Evolutionary conservation across 179 eudicot genomes (phyloP).

Genomic region (Vitellaria paradoxa): DNA sequence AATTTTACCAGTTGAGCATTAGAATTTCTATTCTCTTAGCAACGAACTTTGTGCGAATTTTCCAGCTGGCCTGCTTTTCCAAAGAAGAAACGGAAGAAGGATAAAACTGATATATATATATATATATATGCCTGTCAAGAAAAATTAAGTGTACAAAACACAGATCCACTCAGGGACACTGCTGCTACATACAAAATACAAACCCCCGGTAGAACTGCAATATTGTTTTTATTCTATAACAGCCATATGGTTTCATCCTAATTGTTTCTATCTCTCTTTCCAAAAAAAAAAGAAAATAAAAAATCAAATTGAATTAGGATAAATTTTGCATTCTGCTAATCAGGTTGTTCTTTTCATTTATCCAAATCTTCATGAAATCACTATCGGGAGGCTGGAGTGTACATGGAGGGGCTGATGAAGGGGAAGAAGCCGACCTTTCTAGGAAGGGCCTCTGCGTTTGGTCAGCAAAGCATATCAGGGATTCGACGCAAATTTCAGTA

Average conservation of each 20-base stretch:
- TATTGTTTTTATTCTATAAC: not conserved
- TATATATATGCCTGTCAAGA: not conserved
- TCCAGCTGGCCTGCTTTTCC: no score
- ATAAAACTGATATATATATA: no score
- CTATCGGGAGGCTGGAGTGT: conserved; percentile 33
- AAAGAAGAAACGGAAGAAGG: no score
- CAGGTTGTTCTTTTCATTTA: conserved; percentile 37
- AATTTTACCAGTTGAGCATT: no score
- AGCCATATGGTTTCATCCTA: not conserved
- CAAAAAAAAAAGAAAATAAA: not conserved
- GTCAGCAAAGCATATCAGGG: conserved; percentile 75
- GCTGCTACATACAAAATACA: not conserved
- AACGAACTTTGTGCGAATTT: no score
- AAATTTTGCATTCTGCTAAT: conserved; percentile 22
- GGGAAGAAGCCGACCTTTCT: conserved; percentile 53
- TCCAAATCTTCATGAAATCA: conserved; percentile 36
- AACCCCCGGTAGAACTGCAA: not conserved
- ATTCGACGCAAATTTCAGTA: conserved; percentile 58
- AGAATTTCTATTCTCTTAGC: no score
- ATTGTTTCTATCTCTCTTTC: not conserved
- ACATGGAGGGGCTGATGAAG: conserved; percentile 65
- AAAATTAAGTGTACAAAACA: not conserved
- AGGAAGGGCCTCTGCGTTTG: conserved; percentile 56
- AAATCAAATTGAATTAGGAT: not conserved
- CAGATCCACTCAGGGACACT: conserved; percentile 1